Base-by-base conservation (phyloP, 164 flowering plant genomes). In the Aristolochia fimbriata region DNA sequence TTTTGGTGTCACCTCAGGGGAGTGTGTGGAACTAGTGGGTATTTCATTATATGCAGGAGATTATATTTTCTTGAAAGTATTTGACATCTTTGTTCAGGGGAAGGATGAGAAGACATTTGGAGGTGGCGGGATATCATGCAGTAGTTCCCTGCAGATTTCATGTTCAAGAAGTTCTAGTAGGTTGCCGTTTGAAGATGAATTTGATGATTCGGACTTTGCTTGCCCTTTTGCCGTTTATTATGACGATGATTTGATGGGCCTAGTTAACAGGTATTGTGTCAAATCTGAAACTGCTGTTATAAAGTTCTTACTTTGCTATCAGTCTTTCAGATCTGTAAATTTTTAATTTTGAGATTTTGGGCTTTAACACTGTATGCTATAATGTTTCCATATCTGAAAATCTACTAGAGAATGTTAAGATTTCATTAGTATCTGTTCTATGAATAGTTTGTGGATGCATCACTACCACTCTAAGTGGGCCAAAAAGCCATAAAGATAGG, bases 161-260 rank as follows among this genome's bases (percentile, higher is more conserved):
- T 61, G 73, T 65, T 85, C 96, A 11, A 74, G 92, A 76, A 83
- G 87, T 72, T 86, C 89, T 57, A 80, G 89, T 62, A 77, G 84
- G 78, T 70, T 71, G 54, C 85, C 88, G 51, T 76, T 78, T 58
- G 85, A 73, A 48, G 93, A 87, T 67, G 91, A 83, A 58, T 81
- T 71, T 69, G 92, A 85, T 72, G 95, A 84, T 68, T 57, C 80
- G 54, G 96, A 80, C 27, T 84, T 78, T 73, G 61, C 78, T 23
- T 83, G 88, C 63, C 84, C 91, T 17, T 89, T 89, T 81, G 79
- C 79, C 63, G 79, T 82, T 41, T 96, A 81, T 72, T 82, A 85
- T 60, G 62, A 58, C 56, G 88, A 81, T 71, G 94, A 89, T 63
- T 57, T 75, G 62, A 75, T 71, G 14, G 83, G 81, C 69, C 73